phyloP scores from a whole-genome alignment of 768 basidiomycete species.

The Pleurotus pulmonarius region DNA sequence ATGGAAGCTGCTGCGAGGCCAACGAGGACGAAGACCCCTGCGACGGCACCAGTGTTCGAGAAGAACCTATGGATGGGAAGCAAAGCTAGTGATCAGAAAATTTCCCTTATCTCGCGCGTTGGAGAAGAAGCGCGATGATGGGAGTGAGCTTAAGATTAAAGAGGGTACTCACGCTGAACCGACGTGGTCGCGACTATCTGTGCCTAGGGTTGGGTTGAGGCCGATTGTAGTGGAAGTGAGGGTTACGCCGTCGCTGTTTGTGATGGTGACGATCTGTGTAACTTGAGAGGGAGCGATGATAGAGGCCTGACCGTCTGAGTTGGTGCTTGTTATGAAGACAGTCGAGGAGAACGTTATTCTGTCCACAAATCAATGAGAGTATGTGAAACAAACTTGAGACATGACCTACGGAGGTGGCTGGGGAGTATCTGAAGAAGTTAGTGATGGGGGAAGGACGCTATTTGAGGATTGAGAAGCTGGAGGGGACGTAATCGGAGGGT shows the following conservation, averaged over 20 bases:
- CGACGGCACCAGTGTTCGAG: slow-evolving; percentile 83
- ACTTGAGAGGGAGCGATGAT: slow-evolving; percentile 53
- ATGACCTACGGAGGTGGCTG: slow-evolving; percentile 13
- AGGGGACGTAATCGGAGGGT: slow-evolving; percentile 4
- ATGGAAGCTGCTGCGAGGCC: slow-evolving; percentile 75
- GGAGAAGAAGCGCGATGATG: background rate
- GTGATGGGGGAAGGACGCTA: too few species aligned
- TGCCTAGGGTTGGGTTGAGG: slow-evolving; percentile 68
- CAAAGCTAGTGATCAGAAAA: background rate
- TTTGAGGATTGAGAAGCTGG: background rate
- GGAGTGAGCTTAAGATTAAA: background rate
- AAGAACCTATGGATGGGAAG: slow-evolving; percentile 60
- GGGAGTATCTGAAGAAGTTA: slow-evolving; percentile 8
- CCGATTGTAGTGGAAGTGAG: slow-evolving; percentile 60
- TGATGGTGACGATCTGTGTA: slow-evolving; percentile 55
- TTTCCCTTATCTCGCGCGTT: too few species aligned
- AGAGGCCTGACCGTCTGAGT: slow-evolving; percentile 44
- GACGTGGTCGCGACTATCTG: slow-evolving; percentile 36
- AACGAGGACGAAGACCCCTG: slow-evolving; percentile 87
- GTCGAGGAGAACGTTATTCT: slow-evolving; percentile 55
- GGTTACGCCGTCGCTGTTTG: slow-evolving; percentile 45
- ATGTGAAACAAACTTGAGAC: slow-evolving; percentile 12
- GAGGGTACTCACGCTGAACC: slow-evolving; percentile 47
- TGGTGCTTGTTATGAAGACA: slow-evolving; percentile 58
- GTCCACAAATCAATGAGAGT: slow-evolving; percentile 10